These are phyloP conservation scores for Podila minutissima DNA, from an alignment of 192 early-diverging fungal species.

Conservation along the genomic window DNA sequence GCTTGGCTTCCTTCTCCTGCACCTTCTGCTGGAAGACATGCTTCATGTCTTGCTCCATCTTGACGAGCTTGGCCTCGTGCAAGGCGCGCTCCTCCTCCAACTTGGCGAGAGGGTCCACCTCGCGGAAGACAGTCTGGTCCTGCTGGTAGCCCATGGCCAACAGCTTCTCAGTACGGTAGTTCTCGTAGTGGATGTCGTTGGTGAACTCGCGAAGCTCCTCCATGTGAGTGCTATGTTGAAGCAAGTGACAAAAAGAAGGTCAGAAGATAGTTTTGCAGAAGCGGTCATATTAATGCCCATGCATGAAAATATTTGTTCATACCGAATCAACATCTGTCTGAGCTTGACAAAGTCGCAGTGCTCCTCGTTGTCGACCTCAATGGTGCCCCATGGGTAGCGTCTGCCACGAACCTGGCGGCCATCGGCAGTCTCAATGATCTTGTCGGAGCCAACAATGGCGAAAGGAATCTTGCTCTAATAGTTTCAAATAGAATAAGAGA, in stretches of 20 bases:
- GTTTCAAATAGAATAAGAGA: too few species aligned
- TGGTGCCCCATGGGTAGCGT: conserved; percentile 92
- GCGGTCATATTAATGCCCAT: not conserved
- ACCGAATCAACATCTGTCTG: conserved; percentile 87
- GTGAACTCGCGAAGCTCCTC: conserved; percentile 98
- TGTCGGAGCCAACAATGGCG: conserved; percentile 93
- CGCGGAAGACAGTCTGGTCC: conserved; percentile 81
- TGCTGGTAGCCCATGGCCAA: conserved; percentile 85
- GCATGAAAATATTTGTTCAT: not conserved
- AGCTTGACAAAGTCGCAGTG: conserved; percentile 98
- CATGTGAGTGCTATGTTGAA: conserved; percentile 83
- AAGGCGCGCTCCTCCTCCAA: conserved; percentile 91
- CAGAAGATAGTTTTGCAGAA: not conserved
- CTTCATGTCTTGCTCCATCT: conserved; percentile 99
- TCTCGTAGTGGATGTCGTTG: conserved; percentile 90
- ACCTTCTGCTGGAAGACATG: conserved; percentile 99
- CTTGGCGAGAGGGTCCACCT: conserved; percentile 79
- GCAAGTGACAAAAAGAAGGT: conserved; percentile 13
- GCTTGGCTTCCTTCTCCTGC: conserved; percentile 97
- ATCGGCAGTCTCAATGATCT: conserved; percentile 80
- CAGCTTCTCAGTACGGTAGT: conserved; percentile 95
- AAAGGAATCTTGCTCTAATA: conserved; percentile 91
- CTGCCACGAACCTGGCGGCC: conserved; percentile 91
- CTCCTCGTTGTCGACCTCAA: conserved; percentile 97
- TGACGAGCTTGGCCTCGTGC: conserved; percentile 95